A percentile compares a stretch with the other conserved stretches of the same genome.
These are phyloP conservation scores for Purpureocillium lavendulum DNA, from an alignment of 2,329 filamentous ascomycete genomes.

Conservation along the genomic window DNA sequence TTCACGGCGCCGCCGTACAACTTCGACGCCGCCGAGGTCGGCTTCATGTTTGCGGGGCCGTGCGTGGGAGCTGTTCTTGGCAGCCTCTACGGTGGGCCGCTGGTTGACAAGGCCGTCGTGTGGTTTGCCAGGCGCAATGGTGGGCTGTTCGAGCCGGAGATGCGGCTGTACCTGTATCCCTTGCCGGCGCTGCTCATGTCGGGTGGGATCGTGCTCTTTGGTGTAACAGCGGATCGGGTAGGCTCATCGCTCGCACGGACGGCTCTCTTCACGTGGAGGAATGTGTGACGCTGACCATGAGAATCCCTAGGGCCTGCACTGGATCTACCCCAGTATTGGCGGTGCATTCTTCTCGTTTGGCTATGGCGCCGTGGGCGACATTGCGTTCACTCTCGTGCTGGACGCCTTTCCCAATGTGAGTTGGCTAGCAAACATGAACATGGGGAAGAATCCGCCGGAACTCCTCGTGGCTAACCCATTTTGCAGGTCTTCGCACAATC, in stretches of 20 bases:
- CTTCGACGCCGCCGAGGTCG: conserved; percentile 14
- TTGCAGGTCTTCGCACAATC: neutral
- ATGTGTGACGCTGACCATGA: neutral
- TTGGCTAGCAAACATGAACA: neutral
- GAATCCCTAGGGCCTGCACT: conserved; percentile 28
- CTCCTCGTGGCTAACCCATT: neutral
- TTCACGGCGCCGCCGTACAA: conserved; percentile 24
- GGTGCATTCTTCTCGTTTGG: conserved; percentile 26
- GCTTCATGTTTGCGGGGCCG: conserved; percentile 17
- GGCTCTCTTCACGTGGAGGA: neutral
- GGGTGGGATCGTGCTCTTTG: conserved; percentile 30
- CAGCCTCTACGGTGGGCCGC: conserved; percentile 26
- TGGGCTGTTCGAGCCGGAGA: conserved; percentile 35
- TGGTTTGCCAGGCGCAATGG: conserved; percentile 26
- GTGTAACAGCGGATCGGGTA: conserved; percentile 24
- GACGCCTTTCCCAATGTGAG: conserved; percentile 21
- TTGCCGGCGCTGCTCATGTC: conserved; percentile 22
- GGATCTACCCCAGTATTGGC: conserved; percentile 28
- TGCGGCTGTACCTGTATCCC: conserved; percentile 24
- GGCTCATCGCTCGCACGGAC: conserved; percentile 6
- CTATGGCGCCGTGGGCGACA: conserved; percentile 27
- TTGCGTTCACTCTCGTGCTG: conserved; percentile 24
- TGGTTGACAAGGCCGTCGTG: conserved; percentile 29
- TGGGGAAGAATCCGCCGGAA: neutral
- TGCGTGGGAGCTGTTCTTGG: conserved; percentile 31